These are phyloP conservation scores for Pseudocercospora fijiensis DNA, from an alignment of 2,329 filamentous ascomycete genomes.

Conservation along the genomic window DNA sequence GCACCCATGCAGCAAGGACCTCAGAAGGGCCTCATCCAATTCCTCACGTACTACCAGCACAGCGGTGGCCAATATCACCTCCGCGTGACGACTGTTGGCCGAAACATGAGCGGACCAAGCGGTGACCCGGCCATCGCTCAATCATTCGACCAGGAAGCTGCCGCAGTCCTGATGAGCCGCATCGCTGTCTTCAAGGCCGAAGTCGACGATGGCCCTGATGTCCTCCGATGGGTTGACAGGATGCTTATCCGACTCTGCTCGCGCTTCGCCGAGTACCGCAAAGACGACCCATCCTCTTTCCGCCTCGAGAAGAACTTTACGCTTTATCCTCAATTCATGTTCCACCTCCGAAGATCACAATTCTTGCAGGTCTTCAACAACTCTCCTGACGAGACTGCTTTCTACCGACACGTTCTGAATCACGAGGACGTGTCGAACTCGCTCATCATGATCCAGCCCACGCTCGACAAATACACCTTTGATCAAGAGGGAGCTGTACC, in stretches of 20 bases:
- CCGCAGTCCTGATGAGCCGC: constrained; percentile 96
- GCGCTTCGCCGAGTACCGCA: constrained; percentile 94
- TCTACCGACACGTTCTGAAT: constrained; percentile 94
- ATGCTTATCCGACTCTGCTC: constrained; percentile 98
- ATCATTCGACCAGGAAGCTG: constrained; percentile 97
- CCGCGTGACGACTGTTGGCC: constrained; percentile 88
- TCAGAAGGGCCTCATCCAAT: constrained; percentile 95
- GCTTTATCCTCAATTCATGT: constrained; percentile 99
- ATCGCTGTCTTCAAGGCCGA: constrained; percentile 99
- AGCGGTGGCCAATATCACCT: constrained; percentile 95
- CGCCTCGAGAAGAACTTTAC: constrained; percentile 98
- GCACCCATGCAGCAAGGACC: constrained; percentile 74
- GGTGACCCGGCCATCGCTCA: constrained; percentile 94
- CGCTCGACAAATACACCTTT: constrained; percentile 93
- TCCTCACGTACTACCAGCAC: constrained; percentile 98
- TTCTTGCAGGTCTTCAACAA: constrained; percentile 99
- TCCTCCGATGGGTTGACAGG: constrained; percentile 94
- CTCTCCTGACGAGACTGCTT: constrained; percentile 97
- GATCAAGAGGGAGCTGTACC: constrained; percentile 90
- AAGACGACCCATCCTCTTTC: constrained; percentile 97
- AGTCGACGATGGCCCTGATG: constrained; percentile 97
- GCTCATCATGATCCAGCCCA: constrained; percentile 97
- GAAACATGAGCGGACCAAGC: constrained; percentile 86
- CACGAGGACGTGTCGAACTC: constrained; percentile 97
- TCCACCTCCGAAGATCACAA: constrained; percentile 93